These are phyloP conservation scores for Fraxinus nigra DNA, from an alignment of 305 asterid genomes.

Conservation along the genomic window DNA sequence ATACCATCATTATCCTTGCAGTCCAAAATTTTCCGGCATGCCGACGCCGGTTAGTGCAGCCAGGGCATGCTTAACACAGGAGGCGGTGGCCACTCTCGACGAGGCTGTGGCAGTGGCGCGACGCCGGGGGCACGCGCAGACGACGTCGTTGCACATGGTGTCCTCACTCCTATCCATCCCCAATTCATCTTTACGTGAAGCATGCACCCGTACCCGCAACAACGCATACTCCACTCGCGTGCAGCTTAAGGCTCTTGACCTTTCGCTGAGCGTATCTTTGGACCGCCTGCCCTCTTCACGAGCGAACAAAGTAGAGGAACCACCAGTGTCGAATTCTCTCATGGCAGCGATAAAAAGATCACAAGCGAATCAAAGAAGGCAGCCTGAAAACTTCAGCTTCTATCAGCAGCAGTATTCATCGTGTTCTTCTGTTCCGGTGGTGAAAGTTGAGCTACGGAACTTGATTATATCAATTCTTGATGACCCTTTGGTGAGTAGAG, in stretches of 20 bases:
- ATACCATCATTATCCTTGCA: neutral
- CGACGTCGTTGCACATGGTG: constrained; percentile 85
- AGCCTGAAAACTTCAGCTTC: constrained; percentile 68
- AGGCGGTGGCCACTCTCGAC: constrained; percentile 60
- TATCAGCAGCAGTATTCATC: constrained; percentile 56
- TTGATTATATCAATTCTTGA: constrained; percentile 71
- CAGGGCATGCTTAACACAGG: constrained; percentile 81
- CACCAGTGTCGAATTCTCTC: constrained; percentile 81
- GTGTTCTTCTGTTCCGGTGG: constrained; percentile 50
- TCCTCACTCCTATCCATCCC: constrained; percentile 72
- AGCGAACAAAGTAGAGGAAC: constrained; percentile 43
- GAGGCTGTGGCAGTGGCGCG: constrained; percentile 80
- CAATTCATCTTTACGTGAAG: constrained; percentile 70
- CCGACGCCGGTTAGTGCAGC: constrained; percentile 83
- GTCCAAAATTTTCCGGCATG: constrained; percentile 33
- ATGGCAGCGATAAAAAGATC: constrained; percentile 94
- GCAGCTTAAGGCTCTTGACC: constrained; percentile 89
- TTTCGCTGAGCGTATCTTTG: constrained; percentile 62
- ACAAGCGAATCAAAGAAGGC: constrained; percentile 82
- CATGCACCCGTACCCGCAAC: constrained; percentile 65
- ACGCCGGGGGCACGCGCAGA: constrained; percentile 86
- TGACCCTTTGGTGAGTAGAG: constrained; percentile 85
- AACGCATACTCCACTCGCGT: constrained; percentile 61
- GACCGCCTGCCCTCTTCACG: constrained; percentile 63
- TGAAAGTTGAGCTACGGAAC: constrained; percentile 80